Evolutionary conservation across 1,284 basidiomycete genomes (phyloP), one percentile per base, ranked within the genome.

Genomic region (Marasmius sp.): DNA sequence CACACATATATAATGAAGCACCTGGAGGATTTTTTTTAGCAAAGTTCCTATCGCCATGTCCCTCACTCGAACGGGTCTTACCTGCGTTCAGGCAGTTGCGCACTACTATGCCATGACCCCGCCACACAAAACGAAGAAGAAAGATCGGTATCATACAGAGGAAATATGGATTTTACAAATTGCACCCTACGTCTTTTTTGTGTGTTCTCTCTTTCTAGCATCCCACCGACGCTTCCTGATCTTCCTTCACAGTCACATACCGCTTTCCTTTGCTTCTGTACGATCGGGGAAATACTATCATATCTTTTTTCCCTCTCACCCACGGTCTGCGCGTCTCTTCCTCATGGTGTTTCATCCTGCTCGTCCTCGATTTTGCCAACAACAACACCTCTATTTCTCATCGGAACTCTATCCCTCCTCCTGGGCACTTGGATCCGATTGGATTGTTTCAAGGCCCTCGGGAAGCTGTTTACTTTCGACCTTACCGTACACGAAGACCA

Each of bases 131-230:
- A 85, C 85, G 0, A 79, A 78, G 0, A 63, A 70, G 39, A 85
- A 83, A 59, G 76, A 75, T 10, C 75, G 85, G 4, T 87, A 85
- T 66, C 83, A 87, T 68, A 84, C 80, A 0, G 76, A 84, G 16
- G 81, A 84, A 67, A 72, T 79, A 47, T 81, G 77, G 66, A 74
- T 84, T 58, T 76, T 87, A 43, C 83, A 83, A 62, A 82, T 87
- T 34, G 86, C 85, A 0, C 84, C 86, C 2, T 65, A 81, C 6
- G 74, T 88, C 10, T 86, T 88, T 74, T 83, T 82, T 72, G 86
- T 83, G 64, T 38, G 67, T 65, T 33, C 54, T 9, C 27, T 20
- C 20, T 47, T 18, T 62, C 11, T 53, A 27, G 27, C 27, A 27
- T 27, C 27, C 27, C 27, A 27, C 27, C 27, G 27, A 27, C 27